Percentiles rank a stretch among this genome's conserved stretches.
phyloP scores from a whole-genome alignment of 139 green algal species.

The Parachlorella kessleri region DNA sequence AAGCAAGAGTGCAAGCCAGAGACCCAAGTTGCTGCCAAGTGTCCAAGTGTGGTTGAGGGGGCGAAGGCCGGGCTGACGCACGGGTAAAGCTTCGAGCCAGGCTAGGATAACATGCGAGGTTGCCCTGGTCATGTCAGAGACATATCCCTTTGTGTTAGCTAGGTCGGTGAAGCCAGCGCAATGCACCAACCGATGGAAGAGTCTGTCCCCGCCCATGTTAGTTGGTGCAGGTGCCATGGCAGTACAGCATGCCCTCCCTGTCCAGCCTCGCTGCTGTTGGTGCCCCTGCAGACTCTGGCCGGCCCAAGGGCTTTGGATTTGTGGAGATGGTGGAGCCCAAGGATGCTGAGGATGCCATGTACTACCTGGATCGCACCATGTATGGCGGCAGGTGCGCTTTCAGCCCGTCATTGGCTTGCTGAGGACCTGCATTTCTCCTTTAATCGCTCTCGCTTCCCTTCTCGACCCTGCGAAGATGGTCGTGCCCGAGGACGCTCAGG shows the following conservation, averaged over 20 bases:
- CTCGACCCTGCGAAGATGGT: conserved; percentile 36
- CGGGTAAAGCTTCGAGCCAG: too few relatives aligned
- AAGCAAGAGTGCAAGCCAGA: conserved; percentile 5
- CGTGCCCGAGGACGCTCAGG: not conserved
- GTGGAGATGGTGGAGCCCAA: conserved; percentile 75
- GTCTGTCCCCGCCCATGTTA: too few relatives aligned
- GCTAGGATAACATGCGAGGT: too few relatives aligned
- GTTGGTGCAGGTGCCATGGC: too few relatives aligned
- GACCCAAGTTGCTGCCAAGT: not conserved
- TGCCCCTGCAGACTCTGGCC: conserved; percentile 45
- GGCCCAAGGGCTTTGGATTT: conserved; percentile 82
- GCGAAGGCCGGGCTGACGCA: too few relatives aligned
- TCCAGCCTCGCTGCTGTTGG: not conserved
- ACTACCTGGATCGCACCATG: conserved; percentile 60
- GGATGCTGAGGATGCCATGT: conserved; percentile 81
- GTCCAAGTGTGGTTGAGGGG: not conserved
- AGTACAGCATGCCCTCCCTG: not conserved
- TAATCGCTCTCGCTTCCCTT: too few relatives aligned
- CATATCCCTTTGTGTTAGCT: too few relatives aligned
- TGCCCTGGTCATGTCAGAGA: too few relatives aligned
- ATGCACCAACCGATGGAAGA: too few relatives aligned
- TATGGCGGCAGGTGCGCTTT: conserved; percentile 66
- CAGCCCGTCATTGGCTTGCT: too few relatives aligned
- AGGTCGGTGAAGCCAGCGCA: too few relatives aligned
- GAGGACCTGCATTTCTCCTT: too few relatives aligned